Evolutionary conservation across 129 eudicot species (phyloP).

Genomic region (Helianthus tuberosus): DNA sequence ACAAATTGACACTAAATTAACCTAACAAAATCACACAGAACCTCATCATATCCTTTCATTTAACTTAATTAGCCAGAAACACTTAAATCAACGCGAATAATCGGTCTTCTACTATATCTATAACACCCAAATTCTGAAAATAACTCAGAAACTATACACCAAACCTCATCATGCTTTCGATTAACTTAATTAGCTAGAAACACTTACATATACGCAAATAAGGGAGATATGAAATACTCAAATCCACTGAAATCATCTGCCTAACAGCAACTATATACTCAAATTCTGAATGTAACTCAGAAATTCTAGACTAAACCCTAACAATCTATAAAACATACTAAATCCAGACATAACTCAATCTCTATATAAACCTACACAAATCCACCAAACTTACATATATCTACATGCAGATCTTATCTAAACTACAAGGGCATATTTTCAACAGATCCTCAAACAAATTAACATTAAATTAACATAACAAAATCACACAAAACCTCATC

Average conservation of each 20-base stretch:
- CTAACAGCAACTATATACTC: too few species aligned
- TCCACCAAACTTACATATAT: background rate
- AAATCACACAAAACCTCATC: too few species aligned
- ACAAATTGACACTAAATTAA: background rate
- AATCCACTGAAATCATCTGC: too few species aligned
- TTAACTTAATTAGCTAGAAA: conserved; percentile 2
- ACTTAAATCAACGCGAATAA: conserved; percentile 30
- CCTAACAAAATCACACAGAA: background rate
- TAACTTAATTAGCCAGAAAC: too few species aligned
- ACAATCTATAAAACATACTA: background rate
- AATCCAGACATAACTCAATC: background rate
- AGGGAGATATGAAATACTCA: conserved; percentile 10
- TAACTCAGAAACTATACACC: too few species aligned
- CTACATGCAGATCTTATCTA: conserved; percentile 11
- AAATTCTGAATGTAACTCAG: background rate
- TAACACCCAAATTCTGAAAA: conserved; percentile 9
- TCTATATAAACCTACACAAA: conserved; percentile 4
- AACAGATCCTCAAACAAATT: conserved; percentile 10
- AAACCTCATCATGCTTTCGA: too few species aligned
- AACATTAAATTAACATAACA: too few species aligned
- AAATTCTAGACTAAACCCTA: conserved; percentile 11
- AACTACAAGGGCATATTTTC: background rate
- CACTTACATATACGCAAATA: conserved; percentile 29
- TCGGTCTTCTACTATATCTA: too few species aligned
- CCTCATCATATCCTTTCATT: background rate